phyloP scores from a whole-genome alignment of 2,329 filamentous ascomycete species.

The Metarhizium album region DNA sequence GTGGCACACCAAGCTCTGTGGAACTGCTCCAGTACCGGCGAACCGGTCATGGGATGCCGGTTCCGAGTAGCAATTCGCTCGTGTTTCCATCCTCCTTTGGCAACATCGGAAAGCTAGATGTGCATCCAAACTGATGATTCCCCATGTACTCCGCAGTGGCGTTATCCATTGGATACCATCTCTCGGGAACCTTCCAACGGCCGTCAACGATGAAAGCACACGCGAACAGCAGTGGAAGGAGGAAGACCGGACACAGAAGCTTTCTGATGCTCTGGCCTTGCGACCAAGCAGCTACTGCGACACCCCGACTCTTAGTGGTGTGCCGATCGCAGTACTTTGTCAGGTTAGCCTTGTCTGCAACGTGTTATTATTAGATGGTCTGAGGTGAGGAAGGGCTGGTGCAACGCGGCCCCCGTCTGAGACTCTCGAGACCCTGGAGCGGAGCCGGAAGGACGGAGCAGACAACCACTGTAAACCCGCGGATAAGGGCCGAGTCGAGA shows the following conservation, averaged over 20 bases:
- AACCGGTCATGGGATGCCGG: neutral
- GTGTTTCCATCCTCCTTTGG: neutral
- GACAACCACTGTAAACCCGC: neutral
- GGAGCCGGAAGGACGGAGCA: neutral
- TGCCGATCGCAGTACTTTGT: neutral
- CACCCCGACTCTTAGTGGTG: neutral
- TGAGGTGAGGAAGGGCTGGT: neutral
- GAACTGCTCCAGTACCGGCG: neutral
- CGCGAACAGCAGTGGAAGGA: neutral
- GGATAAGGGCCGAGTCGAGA: neutral
- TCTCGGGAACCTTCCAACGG: too few relatives aligned
- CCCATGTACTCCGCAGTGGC: neutral
- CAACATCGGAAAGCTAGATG: neutral
- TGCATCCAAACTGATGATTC: neutral
- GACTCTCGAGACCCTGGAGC: too few relatives aligned
- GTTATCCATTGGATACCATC: neutral
- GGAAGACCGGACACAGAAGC: neutral
- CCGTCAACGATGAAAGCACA: neutral
- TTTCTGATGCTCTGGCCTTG: neutral
- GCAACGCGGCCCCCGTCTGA: conserved; percentile 1
- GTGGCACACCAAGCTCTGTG: neutral
- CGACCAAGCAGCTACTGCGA: neutral
- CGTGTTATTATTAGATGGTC: conserved; percentile 1
- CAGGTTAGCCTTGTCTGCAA: neutral
- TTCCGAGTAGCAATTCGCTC: neutral